These are phyloP conservation scores for Thermochaetoides thermophila DNA, from an alignment of 495 filamentous ascomycete species.

Conservation along the genomic window DNA sequence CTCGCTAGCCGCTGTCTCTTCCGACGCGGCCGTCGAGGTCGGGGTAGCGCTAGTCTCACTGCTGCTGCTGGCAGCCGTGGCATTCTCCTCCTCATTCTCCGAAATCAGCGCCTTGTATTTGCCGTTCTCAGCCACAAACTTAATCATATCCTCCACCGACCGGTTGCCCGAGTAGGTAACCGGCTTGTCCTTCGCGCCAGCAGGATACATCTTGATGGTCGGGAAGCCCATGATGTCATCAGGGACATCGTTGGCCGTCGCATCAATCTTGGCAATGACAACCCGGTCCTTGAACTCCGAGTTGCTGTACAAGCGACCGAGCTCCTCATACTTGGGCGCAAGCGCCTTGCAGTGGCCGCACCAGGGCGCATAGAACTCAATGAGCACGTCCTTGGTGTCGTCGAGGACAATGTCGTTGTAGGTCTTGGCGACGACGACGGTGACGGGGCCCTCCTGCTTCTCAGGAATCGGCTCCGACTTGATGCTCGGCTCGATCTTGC, in stretches of 20 bases:
- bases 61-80: no score
- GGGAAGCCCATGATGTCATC: constrained; percentile 97
- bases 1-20: no score
- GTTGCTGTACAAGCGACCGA: constrained; percentile 64
- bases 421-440: constrained; percentile 81
- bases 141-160: constrained; percentile 83
- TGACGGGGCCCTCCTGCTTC: constrained; percentile 80
- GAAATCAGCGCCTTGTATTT: constrained; percentile 56
- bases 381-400: constrained; percentile 88
- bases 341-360: constrained; percentile 98
- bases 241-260: constrained; percentile 90
- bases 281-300: constrained; percentile 66
- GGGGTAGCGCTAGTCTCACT: no score
- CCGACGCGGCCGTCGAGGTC: constrained; percentile 25
- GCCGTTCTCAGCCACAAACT: constrained; percentile 91
- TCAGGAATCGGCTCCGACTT: constrained; percentile 97
- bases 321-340: constrained; percentile 82
- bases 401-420: constrained; percentile 89
- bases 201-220: constrained; percentile 96
- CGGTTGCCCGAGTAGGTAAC: constrained; percentile 80
- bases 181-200: constrained; percentile 70
- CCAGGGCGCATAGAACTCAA: constrained; percentile 99
- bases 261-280: constrained; percentile 93
- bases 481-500: constrained; percentile 86
- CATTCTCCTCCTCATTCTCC: constrained; percentile 41